These are phyloP conservation scores for Excoecaria agallocha DNA, from an alignment of 345 rosid genomes.

Conservation along the genomic window DNA sequence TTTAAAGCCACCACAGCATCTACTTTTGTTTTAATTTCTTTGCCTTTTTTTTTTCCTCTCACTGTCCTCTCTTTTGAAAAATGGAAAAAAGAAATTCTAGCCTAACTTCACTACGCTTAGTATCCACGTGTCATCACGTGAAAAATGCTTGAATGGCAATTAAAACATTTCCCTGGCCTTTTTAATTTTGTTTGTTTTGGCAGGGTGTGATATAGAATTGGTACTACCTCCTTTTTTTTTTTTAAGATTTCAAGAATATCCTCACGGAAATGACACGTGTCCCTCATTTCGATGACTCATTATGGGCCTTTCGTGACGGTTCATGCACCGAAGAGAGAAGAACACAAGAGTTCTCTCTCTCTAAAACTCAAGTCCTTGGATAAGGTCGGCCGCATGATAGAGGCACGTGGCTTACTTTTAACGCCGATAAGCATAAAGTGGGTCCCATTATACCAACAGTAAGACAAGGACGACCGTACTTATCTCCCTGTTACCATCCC, in stretches of 20 bases:
- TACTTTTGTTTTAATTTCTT: background rate
- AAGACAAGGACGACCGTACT: conserved; percentile 75
- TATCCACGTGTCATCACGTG: conserved; percentile 30
- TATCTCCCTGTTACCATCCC: conserved; percentile 29
- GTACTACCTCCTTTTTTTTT: background rate
- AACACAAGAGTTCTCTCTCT: background rate
- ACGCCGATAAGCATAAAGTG: conserved; percentile 27
- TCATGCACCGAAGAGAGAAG: conserved; percentile 39
- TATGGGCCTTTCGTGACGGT: conserved; percentile 27
- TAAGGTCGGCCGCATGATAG: conserved; percentile 37
- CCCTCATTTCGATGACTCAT: conserved; percentile 16
- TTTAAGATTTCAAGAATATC: conserved; percentile 16
- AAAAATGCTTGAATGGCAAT: background rate
- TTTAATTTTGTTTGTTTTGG: background rate
- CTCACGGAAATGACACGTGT: conserved; percentile 26
- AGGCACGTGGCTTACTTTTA: conserved; percentile 33
- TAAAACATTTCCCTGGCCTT: background rate
- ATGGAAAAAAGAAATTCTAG: background rate
- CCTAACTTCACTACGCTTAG: conserved; percentile 32
- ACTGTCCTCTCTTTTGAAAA: conserved; percentile 13
- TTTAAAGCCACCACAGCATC: conserved; percentile 2
- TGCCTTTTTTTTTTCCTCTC: background rate
- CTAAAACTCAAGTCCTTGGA: conserved; percentile 16
- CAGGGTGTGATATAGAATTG: background rate
- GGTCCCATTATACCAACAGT: conserved; percentile 31